Evolutionary conservation across 495 filamentous ascomycete species (phyloP).

Genomic region (Elaphomyces granulatus): DNA sequence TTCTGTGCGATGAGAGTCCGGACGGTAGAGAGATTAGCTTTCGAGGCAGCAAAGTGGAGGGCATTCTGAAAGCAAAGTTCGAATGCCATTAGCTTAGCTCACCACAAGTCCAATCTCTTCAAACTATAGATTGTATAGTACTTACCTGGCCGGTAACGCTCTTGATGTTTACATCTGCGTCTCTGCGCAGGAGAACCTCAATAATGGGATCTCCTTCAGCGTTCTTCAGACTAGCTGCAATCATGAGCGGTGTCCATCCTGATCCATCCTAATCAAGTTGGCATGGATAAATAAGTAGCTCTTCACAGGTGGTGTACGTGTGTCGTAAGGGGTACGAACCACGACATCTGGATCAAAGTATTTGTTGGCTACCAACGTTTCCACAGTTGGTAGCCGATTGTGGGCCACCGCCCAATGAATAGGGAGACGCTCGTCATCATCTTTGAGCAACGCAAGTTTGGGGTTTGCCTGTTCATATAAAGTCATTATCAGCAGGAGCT

Average conservation of each 20-base stretch:
- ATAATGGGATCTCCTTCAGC: slow-evolving; percentile 40
- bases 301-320: too few relatives aligned
- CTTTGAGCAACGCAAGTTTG: slow-evolving; percentile 55
- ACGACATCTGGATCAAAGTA: slow-evolving; percentile 80
- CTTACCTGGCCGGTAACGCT: slow-evolving; percentile 50
- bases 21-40: slow-evolving; percentile 67
- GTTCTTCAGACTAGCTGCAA: slow-evolving; percentile 63
- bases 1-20: slow-evolving; percentile 60
- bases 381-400: slow-evolving; percentile 61
- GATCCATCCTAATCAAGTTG: slow-evolving; percentile 53
- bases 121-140: too few relatives aligned
- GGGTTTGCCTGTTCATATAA: slow-evolving; percentile 49
- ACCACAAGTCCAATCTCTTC: too few relatives aligned
- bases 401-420: slow-evolving; percentile 92
- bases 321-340: slow-evolving; percentile 27
- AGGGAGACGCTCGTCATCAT: slow-evolving; percentile 81
- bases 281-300: background rate
- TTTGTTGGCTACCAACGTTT: slow-evolving; percentile 49
- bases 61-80: slow-evolving; percentile 47
- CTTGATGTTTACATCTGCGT: slow-evolving; percentile 67
- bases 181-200: slow-evolving; percentile 63
- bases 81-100: too few relatives aligned
- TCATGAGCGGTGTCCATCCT: slow-evolving; percentile 94
- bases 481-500: background rate
- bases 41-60: slow-evolving; percentile 84